Evolutionary conservation across 495 filamentous ascomycete genomes (phyloP).

Genomic region (Parathielavia appendiculata): DNA sequence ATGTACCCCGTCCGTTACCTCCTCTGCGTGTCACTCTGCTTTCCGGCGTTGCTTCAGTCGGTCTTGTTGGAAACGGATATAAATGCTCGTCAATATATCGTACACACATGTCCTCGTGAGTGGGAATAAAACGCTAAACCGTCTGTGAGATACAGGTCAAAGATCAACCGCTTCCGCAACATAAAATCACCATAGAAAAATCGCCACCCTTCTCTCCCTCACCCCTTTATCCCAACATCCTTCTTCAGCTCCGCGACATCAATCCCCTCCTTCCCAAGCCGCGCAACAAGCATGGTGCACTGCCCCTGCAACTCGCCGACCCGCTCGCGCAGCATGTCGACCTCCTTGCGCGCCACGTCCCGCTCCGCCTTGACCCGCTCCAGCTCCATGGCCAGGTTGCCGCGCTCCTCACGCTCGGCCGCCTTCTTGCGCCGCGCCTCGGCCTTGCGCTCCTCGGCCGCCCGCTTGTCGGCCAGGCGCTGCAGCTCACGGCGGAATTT

Average conservation of each 20-base stretch:
- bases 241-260: neutral
- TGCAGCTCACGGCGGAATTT: constrained; percentile 57
- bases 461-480: constrained; percentile 59
- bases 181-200: too few species aligned
- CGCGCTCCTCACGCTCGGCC: constrained; percentile 51
- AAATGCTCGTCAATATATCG: too few species aligned
- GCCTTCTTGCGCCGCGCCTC: constrained; percentile 52
- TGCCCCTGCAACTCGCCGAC: constrained; percentile 61
- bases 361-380: constrained; percentile 51
- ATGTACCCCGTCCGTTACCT: too few species aligned
- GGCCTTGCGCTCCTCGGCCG: constrained; percentile 54
- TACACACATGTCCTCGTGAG: too few species aligned
- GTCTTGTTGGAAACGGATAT: too few species aligned
- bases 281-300: constrained; percentile 55
- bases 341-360: constrained; percentile 52
- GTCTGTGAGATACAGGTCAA: too few species aligned
- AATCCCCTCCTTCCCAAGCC: constrained; percentile 37
- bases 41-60: too few species aligned
- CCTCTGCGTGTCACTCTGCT: too few species aligned
- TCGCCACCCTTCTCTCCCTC: neutral
- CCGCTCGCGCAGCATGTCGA: constrained; percentile 57
- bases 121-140: too few species aligned
- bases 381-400: constrained; percentile 44
- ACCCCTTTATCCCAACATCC: neutral
- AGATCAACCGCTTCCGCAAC: too few species aligned